Conservation (phyloP, 2,329 filamentous ascomycete species). For the Fusarium luffae region DNA sequence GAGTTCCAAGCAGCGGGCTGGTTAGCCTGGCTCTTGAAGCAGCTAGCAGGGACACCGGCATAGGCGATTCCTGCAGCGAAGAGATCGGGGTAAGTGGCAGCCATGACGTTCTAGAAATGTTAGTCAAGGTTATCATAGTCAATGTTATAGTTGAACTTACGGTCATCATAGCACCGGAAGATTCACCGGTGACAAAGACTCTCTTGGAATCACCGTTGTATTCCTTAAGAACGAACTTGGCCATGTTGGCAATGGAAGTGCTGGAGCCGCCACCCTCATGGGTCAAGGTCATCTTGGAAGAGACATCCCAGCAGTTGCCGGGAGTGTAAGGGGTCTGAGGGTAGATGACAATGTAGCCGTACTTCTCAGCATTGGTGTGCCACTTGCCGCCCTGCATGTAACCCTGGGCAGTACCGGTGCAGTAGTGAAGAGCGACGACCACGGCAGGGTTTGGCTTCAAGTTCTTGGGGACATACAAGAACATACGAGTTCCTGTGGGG, state of each 20-base stretch:
- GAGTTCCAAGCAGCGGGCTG: constrained; percentile 18
- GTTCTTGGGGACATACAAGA: constrained; percentile 16
- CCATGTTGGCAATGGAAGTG: constrained; percentile 21
- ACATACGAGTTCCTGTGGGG: constrained; percentile 19
- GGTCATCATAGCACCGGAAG: constrained; percentile 24
- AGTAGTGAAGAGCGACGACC: constrained; percentile 19
- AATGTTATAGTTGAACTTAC: neutral
- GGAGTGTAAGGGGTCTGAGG: constrained; percentile 20
- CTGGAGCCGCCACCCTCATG: constrained; percentile 13
- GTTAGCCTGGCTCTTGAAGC: constrained; percentile 14
- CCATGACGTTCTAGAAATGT: constrained; percentile 9
- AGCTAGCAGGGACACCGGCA: constrained; percentile 14
- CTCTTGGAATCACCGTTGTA: constrained; percentile 17
- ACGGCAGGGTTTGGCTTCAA: constrained; percentile 19
- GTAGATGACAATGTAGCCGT: constrained; percentile 18
- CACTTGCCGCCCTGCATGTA: constrained; percentile 15
- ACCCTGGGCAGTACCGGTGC: neutral
- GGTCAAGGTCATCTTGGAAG: constrained; percentile 18
- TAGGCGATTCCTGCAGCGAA: constrained; percentile 18
- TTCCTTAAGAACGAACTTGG: constrained; percentile 11
- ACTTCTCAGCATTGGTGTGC: constrained; percentile 23
- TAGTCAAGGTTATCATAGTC: rapidly evolving
- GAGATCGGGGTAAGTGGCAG: constrained; percentile 7
- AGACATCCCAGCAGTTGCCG: constrained; percentile 20
- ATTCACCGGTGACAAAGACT: constrained; percentile 22